Evolutionary conservation across 2,329 filamentous ascomycete species (phyloP), one percentile per base, ranked within the genome.

Genomic region (Cryphonectria parasitica): DNA sequence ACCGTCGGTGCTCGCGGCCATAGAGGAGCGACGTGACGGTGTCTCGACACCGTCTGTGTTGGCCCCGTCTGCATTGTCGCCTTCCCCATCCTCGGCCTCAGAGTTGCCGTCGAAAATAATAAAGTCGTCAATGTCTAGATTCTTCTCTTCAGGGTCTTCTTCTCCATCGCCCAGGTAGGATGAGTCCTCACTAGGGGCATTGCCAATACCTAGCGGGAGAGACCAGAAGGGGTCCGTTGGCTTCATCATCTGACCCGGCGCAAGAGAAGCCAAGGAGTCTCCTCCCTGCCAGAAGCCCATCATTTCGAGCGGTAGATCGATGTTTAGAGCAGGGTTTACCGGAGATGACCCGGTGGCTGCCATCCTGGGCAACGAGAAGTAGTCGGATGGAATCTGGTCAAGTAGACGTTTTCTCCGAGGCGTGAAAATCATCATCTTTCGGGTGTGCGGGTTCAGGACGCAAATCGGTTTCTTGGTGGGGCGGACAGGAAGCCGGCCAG

Each of bases 241-340:
- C 22, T 49, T 49, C n/a, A 64, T 52, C 43, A 41, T 49, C 36
- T 45, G 39, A 4, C 43, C 63, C 6, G 91, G 88, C 76, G 92
- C 94, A 79, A 94, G 94, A 10, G 92, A 91, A 79, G 94, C 92
- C 0, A 90, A 86, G 2, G 92, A 91, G 0, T 91, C 92, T 76
- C 93, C 85, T n/a, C 89, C 41, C n/a, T 64, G 85, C 76, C 92
- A 89, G 6, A 88, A 88, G 74, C 87, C 86, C 79, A 89, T 82
- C 70, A 86, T 86, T 13, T 45, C 41, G 41, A 62, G 36, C 43
- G 31, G 52, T 28, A 63, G 31, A n/a, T 52, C 31, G 28, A 28
- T 25, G 34, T 56, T 64, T 6, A 49, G 8, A 6, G 43, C 25
- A 22, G 63, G 41, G 43, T 49, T 19, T 15, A n/a, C 4, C 3